Evolutionary conservation across 2,329 filamentous ascomycete genomes (phyloP).

Genomic region (Grosmannia huntii): DNA sequence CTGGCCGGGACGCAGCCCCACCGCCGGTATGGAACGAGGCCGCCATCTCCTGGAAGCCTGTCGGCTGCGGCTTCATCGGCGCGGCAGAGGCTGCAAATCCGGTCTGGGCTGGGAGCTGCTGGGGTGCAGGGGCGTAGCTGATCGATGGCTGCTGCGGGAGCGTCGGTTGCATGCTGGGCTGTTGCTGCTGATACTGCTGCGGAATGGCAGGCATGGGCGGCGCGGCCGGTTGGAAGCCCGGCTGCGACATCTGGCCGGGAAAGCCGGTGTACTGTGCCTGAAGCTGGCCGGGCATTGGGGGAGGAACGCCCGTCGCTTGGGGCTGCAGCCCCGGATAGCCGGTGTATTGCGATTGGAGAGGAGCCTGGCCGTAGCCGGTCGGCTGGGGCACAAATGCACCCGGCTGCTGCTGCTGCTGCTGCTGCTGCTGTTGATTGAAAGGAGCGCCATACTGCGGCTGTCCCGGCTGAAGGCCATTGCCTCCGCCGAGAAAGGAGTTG

Average conservation of each 20-base stretch:
- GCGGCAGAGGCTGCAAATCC: constrained; percentile 29
- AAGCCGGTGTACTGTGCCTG: constrained; percentile 60
- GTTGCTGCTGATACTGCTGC: constrained; percentile 41
- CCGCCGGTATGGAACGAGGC: constrained; percentile 48
- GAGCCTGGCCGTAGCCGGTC: constrained; percentile 45
- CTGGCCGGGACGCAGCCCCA: constrained; percentile 19
- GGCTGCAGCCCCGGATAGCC: constrained; percentile 42
- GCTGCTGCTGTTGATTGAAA: constrained; percentile 25
- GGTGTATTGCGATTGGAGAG: constrained; percentile 45
- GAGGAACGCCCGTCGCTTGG: constrained; percentile 31
- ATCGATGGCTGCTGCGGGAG: constrained; percentile 28
- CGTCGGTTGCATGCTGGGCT: constrained; percentile 9
- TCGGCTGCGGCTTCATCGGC: constrained; percentile 51
- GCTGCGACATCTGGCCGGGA: constrained; percentile 40
- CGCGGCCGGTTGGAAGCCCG: constrained; percentile 43
- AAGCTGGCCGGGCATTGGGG: constrained; percentile 42
- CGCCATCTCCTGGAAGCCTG: constrained; percentile 54
- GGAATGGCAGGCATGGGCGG: constrained; percentile 49
- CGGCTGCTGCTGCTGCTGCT: constrained; percentile 36
- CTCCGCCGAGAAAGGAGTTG: constrained; percentile 69
- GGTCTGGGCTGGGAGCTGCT: constrained; percentile 31
- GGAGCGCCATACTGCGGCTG: constrained; percentile 45
- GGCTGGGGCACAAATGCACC: constrained; percentile 45
- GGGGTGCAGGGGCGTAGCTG: constrained; percentile 33
- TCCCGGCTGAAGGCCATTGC: constrained; percentile 58